phyloP scores from a whole-genome alignment of 140 eudicot genomes.

The Anethum foeniculum region DNA sequence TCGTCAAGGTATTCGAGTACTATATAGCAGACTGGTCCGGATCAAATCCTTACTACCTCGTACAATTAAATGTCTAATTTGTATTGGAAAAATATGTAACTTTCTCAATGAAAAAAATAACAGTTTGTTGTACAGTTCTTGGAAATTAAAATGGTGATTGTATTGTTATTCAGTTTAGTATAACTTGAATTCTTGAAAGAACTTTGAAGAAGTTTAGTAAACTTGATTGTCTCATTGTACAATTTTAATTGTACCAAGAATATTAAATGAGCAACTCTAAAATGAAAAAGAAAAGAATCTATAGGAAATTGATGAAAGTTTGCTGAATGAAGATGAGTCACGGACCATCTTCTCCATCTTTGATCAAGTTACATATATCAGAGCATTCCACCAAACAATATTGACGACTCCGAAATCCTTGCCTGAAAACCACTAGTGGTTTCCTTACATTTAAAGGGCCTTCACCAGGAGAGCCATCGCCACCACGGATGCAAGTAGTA shows the following conservation, averaged over 20 bases:
- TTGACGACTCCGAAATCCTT: slow-evolving; percentile 78
- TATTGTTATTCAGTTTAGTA: neutral
- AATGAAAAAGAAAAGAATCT: no score
- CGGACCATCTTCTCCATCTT: slow-evolving; percentile 82
- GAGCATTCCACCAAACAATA: slow-evolving; percentile 90
- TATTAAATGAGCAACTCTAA: neutral
- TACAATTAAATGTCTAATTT: no score
- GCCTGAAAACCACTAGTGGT: slow-evolving; percentile 89
- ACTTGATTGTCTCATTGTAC: neutral
- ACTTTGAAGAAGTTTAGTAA: neutral
- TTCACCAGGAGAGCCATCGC: slow-evolving; percentile 87
- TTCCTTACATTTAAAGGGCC: slow-evolving; percentile 77
- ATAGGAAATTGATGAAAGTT: neutral
- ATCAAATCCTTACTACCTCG: neutral
- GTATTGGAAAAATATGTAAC: neutral
- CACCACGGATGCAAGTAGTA: slow-evolving; percentile 79
- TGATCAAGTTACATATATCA: slow-evolving; percentile 81
- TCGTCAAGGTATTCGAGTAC: no score
- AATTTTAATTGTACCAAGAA: neutral
- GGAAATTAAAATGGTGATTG: neutral
- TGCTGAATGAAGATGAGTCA: slow-evolving; percentile 14
- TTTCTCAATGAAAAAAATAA: no score
- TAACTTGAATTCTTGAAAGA: neutral
- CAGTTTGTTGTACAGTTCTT: neutral
- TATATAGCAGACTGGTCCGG: neutral